phyloP scores from a whole-genome alignment of 2,329 filamentous ascomycete species.

The Sclerotinia subarctica region DNA sequence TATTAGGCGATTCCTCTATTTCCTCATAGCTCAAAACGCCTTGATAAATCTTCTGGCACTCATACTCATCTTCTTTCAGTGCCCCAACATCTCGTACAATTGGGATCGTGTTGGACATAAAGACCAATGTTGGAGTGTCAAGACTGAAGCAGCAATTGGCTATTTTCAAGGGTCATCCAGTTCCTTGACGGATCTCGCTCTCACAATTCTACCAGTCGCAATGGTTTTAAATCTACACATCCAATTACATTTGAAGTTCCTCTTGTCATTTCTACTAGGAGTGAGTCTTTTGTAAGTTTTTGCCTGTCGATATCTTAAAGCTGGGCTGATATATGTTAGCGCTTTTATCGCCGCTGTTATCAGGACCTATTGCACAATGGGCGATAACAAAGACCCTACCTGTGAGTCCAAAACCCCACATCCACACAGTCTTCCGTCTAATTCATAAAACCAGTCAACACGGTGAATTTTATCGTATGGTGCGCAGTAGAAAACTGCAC shows the following conservation, averaged over 20 bases:
- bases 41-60: not conserved
- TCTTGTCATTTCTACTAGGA: constrained; percentile 8
- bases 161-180: constrained; percentile 11
- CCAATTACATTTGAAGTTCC: constrained; percentile 1
- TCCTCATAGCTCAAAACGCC: constrained; percentile 8
- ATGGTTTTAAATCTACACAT: constrained; percentile 10
- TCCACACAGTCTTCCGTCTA: not conserved
- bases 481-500: constrained; percentile 18
- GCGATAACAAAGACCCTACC: not conserved
- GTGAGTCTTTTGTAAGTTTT: constrained; percentile 14
- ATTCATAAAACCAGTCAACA: not conserved
- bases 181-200: constrained; percentile 13
- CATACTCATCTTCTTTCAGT: not conserved
- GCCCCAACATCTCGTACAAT: constrained; percentile 3
- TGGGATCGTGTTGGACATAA: constrained; percentile 1
- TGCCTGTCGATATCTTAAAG: not conserved
- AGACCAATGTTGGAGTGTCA: constrained; percentile 1
- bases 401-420: not conserved
- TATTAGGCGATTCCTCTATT: constrained; percentile 8
- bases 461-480: constrained; percentile 1
- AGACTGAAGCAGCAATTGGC: not conserved
- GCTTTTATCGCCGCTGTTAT: constrained; percentile 11
- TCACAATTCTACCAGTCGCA: constrained; percentile 6
- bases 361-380: constrained; percentile 15
- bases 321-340: constrained; percentile 2